Evolutionary conservation across 768 basidiomycete species (phyloP).

Genomic region (Termitomyces sp.): DNA sequence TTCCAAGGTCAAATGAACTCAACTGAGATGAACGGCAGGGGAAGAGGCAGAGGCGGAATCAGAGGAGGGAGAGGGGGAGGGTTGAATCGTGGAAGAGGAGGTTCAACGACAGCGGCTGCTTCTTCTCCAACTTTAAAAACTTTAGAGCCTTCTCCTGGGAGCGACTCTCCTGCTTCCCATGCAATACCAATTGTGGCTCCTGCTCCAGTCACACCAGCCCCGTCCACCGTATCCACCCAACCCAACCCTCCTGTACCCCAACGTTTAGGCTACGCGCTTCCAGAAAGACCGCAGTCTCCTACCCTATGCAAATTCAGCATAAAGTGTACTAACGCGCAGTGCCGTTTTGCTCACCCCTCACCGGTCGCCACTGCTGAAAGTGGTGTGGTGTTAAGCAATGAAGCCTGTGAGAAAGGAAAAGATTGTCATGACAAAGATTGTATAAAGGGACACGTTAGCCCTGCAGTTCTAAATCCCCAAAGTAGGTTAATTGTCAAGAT

Average conservation of each 20-base stretch:
- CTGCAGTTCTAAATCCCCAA: slow-evolving; percentile 68
- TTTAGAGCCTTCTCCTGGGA: slow-evolving; percentile 3
- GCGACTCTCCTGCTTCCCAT: slow-evolving; percentile 17
- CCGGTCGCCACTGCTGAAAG: slow-evolving; percentile 96
- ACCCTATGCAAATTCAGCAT: slow-evolving; percentile 91
- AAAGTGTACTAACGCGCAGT: slow-evolving; percentile 87
- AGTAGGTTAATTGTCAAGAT: slow-evolving; percentile 29
- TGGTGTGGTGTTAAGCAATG: slow-evolving; percentile 91
- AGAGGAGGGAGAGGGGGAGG: slow-evolving; percentile 40
- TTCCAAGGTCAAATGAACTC: slow-evolving; percentile 30
- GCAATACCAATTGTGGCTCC: slow-evolving; percentile 26
- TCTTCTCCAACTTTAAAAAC: slow-evolving; percentile 21
- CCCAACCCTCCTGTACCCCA: slow-evolving; percentile 22
- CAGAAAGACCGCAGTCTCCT: slow-evolving; percentile 81
- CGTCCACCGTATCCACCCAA: slow-evolving; percentile 15
- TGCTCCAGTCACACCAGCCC: slow-evolving; percentile 17
- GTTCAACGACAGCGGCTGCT: slow-evolving; percentile 18
- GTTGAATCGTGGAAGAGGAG: slow-evolving; percentile 45
- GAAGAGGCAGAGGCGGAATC: slow-evolving; percentile 39
- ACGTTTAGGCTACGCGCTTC: slow-evolving; percentile 48
- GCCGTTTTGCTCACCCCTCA: slow-evolving; percentile 91
- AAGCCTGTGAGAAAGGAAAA: slow-evolving; percentile 85
- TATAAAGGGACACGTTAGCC: slow-evolving; percentile 86
- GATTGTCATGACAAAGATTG: slow-evolving; percentile 94
- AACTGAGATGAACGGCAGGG: slow-evolving; percentile 25